Percentiles rank a stretch among this genome's conserved stretches.
phyloP scores from a whole-genome alignment of 257 asterid species.

The Thymus mandschuricus region DNA sequence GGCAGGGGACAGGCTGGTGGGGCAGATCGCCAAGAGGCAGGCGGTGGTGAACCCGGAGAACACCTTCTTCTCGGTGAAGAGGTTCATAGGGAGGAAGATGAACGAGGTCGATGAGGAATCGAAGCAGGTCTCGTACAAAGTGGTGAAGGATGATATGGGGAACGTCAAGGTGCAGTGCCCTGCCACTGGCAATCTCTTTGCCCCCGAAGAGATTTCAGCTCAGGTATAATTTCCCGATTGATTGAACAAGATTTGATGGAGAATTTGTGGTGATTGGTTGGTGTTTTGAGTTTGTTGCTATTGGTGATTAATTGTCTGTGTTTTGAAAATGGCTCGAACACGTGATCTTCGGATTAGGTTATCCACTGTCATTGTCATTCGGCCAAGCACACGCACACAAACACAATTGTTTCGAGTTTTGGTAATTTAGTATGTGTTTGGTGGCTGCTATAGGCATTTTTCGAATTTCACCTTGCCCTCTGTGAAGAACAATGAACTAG shows the following conservation, averaged over 20 bases:
- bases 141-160: constrained; percentile 72
- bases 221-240: not conserved
- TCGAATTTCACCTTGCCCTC: not conserved
- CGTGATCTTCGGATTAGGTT: too few species aligned
- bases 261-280: not conserved
- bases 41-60: constrained; percentile 85
- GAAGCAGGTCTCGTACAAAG: constrained; percentile 78
- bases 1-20: constrained; percentile 69
- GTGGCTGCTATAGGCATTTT: not conserved
- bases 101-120: constrained; percentile 81
- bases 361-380: not conserved
- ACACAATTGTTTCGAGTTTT: too few species aligned
- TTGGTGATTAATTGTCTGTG: not conserved
- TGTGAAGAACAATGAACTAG: not conserved
- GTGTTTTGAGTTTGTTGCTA: not conserved
- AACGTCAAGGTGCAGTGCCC: constrained; percentile 76
- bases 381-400: not conserved
- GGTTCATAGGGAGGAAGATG: constrained; percentile 87
- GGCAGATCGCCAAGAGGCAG: constrained; percentile 82
- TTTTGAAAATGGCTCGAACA: not conserved
- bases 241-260: not conserved
- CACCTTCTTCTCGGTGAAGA: constrained; percentile 77
- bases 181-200: constrained; percentile 71
- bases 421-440: too few species aligned
- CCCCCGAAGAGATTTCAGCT: constrained; percentile 79